Conservation (phyloP, 345 rosid genomes). For the Pistacia vera region DNA sequence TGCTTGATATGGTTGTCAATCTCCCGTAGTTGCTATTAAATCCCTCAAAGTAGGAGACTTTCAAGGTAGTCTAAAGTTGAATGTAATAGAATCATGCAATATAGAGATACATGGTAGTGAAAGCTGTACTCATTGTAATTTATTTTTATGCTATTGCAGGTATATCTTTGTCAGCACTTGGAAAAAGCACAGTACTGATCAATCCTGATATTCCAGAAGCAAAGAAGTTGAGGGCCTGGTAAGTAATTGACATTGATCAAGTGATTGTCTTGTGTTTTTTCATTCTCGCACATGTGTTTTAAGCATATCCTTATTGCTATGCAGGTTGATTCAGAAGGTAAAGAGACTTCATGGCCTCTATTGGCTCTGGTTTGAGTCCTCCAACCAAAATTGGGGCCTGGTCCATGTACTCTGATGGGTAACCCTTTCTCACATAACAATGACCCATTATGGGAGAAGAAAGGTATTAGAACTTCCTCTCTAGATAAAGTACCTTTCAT, state of each 20-base stretch:
- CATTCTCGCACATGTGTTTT: background rate
- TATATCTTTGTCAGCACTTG: conserved; percentile 72
- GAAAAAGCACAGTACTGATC: conserved; percentile 59
- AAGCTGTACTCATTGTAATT: background rate
- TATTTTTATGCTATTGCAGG: conserved; percentile 42
- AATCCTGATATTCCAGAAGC: conserved; percentile 79
- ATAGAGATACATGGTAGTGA: background rate
- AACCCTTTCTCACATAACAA: conserved; percentile 56
- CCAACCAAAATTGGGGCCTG: conserved; percentile 54
- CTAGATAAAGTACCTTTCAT: background rate
- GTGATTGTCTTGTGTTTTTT: background rate
- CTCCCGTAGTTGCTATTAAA: conserved; percentile 80
- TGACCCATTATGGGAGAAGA: conserved; percentile 73
- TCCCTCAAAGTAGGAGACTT: conserved; percentile 88
- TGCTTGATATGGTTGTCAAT: conserved; percentile 65
- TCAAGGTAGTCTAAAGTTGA: conserved; percentile 58
- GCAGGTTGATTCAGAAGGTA: conserved; percentile 90
- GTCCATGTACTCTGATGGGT: conserved; percentile 79
- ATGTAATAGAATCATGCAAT: background rate
- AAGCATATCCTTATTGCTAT: background rate
- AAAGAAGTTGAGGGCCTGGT: conserved; percentile 76
- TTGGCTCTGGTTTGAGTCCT: conserved; percentile 67
- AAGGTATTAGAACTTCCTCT: conserved; percentile 51
- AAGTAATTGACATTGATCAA: conserved; percentile 6
- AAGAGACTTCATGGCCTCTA: conserved; percentile 73